Percentiles rank a stretch among this genome's conserved stretches.
These are phyloP conservation scores for Vitellaria paradoxa DNA, from an alignment of 179 eudicot species.

Conservation along the genomic window DNA sequence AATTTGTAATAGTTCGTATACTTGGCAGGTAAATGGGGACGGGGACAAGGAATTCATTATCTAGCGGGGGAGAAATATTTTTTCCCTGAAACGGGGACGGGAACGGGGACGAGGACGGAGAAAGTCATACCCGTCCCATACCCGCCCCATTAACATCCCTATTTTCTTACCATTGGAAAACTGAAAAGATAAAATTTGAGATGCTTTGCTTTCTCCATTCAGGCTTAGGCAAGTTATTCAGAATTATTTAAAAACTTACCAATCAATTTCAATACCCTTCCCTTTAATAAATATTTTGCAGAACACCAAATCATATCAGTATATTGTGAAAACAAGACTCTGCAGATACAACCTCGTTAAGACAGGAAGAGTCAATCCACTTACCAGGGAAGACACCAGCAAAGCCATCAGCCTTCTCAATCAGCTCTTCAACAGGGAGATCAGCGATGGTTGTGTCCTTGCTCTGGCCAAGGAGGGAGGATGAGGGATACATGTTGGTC, in stretches of 20 bases:
- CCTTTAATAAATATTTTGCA: background rate
- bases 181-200: background rate
- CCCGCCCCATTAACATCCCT: too few relatives aligned
- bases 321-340: background rate
- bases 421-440: slow-evolving; percentile 78
- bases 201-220: background rate
- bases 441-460: slow-evolving; percentile 55
- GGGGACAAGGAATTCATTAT: too few relatives aligned
- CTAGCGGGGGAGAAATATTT: too few relatives aligned
- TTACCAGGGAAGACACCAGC: slow-evolving; percentile 95
- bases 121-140: too few relatives aligned
- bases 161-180: background rate
- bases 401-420: slow-evolving; percentile 91
- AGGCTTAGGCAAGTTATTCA: background rate
- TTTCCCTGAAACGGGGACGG: too few relatives aligned
- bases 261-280: background rate
- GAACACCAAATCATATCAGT: background rate
- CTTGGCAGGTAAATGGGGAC: too few relatives aligned
- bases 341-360: background rate
- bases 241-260: background rate
- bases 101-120: too few relatives aligned
- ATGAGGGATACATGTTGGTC: slow-evolving; percentile 90
- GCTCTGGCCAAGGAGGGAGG: slow-evolving; percentile 72
- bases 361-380: background rate
- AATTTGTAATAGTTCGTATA: too few relatives aligned